Percentiles rank a stretch among this genome's conserved stretches.
phyloP scores from a whole-genome alignment of 1,284 basidiomycete genomes.

The Phylloboletellus chloephorus region DNA sequence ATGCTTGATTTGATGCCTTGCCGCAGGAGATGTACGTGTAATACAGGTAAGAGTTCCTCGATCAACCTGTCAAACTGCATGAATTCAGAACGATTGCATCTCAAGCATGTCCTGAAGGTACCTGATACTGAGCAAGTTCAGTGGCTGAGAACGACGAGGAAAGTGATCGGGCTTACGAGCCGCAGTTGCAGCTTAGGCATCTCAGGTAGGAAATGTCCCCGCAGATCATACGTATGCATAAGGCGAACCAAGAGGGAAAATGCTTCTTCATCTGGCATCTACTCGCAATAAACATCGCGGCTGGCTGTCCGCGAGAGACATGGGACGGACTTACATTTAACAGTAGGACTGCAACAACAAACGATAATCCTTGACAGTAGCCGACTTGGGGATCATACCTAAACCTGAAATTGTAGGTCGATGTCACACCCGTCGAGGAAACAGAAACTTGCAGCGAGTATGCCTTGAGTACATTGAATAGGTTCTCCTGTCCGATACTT shows the following conservation, averaged over 20 bases:
- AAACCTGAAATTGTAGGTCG: slow-evolving; percentile 17
- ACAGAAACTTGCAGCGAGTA: slow-evolving; percentile 71
- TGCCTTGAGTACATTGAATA: slow-evolving; percentile 97
- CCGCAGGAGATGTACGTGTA: slow-evolving; percentile 87
- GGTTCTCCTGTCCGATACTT: slow-evolving; percentile 91
- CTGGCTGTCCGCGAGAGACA: slow-evolving; percentile 1
- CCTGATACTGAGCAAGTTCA: slow-evolving; percentile 41
- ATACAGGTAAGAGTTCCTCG: slow-evolving; percentile 86
- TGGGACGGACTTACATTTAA: slow-evolving; percentile 64
- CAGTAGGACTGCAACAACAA: slow-evolving; percentile 89
- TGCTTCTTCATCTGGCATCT: slow-evolving; percentile 99
- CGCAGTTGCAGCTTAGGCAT: slow-evolving; percentile 96
- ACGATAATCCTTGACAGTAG: slow-evolving; percentile 95
- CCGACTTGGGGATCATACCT: slow-evolving; percentile 94
- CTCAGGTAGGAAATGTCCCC: slow-evolving; percentile 94
- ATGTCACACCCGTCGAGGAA: slow-evolving; percentile 1
- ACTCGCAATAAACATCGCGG: slow-evolving; percentile 5
- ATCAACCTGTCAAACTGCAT: slow-evolving; percentile 86
- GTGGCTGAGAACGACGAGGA: slow-evolving; percentile 4
- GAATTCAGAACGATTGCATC: slow-evolving; percentile 10
- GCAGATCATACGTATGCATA: slow-evolving; percentile 96
- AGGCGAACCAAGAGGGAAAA: slow-evolving; percentile 93
- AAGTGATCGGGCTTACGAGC: slow-evolving; percentile 47
- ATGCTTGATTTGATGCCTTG: slow-evolving; percentile 95
- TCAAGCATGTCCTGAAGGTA: slow-evolving; percentile 15